Percentiles rank a stretch among this genome's conserved stretches.
Conservation (phyloP, 2,329 filamentous ascomycete species). For the Acarospora socialis region DNA sequence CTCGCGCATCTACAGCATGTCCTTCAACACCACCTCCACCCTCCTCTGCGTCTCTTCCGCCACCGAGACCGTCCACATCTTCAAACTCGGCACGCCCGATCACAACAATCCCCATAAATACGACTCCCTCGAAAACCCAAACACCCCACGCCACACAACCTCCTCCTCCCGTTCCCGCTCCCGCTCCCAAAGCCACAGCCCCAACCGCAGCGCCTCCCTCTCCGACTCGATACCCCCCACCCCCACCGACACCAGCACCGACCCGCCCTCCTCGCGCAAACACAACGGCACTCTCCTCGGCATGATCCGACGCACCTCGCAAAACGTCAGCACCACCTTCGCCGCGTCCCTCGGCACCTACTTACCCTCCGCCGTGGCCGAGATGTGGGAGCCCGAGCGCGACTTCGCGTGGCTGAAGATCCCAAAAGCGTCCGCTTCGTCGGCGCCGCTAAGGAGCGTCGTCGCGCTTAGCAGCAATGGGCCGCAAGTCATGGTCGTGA, state of each 20-base stretch:
- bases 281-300: constrained; percentile 69
- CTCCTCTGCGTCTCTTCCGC: constrained; percentile 90
- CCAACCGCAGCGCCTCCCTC: constrained; percentile 18
- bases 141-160: constrained; percentile 2
- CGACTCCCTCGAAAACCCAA: not conserved
- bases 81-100: constrained; percentile 53
- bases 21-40: constrained; percentile 88
- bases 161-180: constrained; percentile 10
- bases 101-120: constrained; percentile 2
- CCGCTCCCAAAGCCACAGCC: constrained; percentile 29
- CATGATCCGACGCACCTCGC: constrained; percentile 84
- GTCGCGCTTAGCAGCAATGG: constrained; percentile 92
- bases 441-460: constrained; percentile 65
- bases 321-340: constrained; percentile 79
- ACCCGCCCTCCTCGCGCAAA: constrained; percentile 22
- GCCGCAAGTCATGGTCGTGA: constrained; percentile 95
- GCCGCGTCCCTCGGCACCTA: constrained; percentile 85
- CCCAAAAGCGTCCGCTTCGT: constrained; percentile 40
- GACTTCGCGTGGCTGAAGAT: constrained; percentile 97
- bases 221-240: constrained; percentile 8
- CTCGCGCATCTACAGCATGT: constrained; percentile 95
- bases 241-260: constrained; percentile 3
- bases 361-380: constrained; percentile 80
- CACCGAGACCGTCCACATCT: constrained; percentile 93
- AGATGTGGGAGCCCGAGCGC: constrained; percentile 91